Evolutionary conservation across 1,284 basidiomycete species (phyloP).

Genomic region (Austroboletus novae-zelandiae): DNA sequence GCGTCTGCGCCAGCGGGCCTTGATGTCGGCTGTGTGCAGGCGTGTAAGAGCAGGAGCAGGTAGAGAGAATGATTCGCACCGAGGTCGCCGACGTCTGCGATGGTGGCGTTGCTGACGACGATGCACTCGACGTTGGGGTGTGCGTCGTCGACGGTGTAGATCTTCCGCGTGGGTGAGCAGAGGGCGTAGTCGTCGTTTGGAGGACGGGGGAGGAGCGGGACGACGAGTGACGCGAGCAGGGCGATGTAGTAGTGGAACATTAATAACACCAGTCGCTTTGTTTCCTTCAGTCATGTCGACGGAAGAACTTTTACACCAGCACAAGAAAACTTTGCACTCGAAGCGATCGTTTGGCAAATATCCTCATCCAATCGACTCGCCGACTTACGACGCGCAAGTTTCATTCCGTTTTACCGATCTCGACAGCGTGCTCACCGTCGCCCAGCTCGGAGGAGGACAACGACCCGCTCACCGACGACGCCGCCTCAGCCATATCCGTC

Average conservation of each 20-base stretch:
- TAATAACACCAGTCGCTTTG: too few species aligned
- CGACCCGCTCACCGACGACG: slow-evolving; percentile 76
- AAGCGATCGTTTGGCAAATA: slow-evolving; percentile 69
- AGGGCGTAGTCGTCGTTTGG: slow-evolving; percentile 38
- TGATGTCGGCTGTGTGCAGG: slow-evolving; percentile 19
- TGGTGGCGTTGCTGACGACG: slow-evolving; percentile 53
- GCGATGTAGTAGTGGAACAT: neutral
- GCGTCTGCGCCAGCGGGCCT: slow-evolving; percentile 22
- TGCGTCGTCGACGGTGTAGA: slow-evolving; percentile 54
- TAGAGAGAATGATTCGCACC: slow-evolving; percentile 36
- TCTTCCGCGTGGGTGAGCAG: slow-evolving; percentile 42
- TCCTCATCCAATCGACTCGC: slow-evolving; percentile 56
- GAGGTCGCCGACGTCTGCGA: slow-evolving; percentile 56
- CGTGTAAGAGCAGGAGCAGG: slow-evolving; percentile 4
- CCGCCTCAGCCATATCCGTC: slow-evolving; percentile 50
- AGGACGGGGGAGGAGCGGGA: slow-evolving; percentile 10
- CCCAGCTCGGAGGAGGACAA: slow-evolving; percentile 76
- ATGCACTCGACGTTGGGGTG: slow-evolving; percentile 63
- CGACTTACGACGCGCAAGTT: slow-evolving; percentile 70
- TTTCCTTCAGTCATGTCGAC: slow-evolving; percentile 9
- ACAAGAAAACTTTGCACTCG: slow-evolving; percentile 51
- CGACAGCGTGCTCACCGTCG: neutral
- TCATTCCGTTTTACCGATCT: neutral
- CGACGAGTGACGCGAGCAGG: slow-evolving; percentile 10
- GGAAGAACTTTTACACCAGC: slow-evolving; percentile 34